phyloP scores from a whole-genome alignment of 805 yeast genomes.

The Metschnikowia similis region DNA sequence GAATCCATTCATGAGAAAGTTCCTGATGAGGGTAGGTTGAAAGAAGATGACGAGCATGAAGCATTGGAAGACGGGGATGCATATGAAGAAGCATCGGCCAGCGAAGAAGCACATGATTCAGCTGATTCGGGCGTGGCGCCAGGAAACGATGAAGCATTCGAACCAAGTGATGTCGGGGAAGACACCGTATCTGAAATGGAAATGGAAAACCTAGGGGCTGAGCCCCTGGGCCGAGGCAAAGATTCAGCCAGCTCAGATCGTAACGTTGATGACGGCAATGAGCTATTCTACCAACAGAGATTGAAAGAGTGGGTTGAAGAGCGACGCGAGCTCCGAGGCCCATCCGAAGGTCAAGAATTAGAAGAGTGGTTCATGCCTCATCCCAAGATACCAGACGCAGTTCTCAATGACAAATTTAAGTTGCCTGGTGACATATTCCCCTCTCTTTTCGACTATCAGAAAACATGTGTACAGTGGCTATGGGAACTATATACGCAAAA shows the following conservation, averaged over 20 bases:
- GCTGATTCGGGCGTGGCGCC: neutral
- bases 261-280: conserved; percentile 80
- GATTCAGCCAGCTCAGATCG: conserved; percentile 13
- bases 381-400: conserved; percentile 72
- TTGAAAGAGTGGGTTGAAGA: conserved; percentile 54
- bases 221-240: neutral
- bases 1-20: neutral
- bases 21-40: neutral
- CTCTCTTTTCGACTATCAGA: conserved; percentile 85
- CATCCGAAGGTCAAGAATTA: neutral
- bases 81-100: neutral
- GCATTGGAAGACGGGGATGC: neutral
- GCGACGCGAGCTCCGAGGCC: conserved; percentile 43
- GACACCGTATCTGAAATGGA: neutral
- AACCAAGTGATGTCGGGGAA: neutral
- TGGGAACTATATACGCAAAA: conserved; percentile 88
- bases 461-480: conserved; percentile 96
- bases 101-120: neutral
- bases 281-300: conserved; percentile 55
- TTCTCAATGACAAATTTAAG: conserved; percentile 60
- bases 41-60: neutral
- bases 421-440: conserved; percentile 92
- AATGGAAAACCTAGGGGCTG: neutral
- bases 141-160: neutral
- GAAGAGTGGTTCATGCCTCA: conserved; percentile 72